Evolutionary conservation across 2,329 filamentous ascomycete species (phyloP), one percentile per base, ranked within the genome.

Genomic region (Pseudogymnoascus sp.): DNA sequence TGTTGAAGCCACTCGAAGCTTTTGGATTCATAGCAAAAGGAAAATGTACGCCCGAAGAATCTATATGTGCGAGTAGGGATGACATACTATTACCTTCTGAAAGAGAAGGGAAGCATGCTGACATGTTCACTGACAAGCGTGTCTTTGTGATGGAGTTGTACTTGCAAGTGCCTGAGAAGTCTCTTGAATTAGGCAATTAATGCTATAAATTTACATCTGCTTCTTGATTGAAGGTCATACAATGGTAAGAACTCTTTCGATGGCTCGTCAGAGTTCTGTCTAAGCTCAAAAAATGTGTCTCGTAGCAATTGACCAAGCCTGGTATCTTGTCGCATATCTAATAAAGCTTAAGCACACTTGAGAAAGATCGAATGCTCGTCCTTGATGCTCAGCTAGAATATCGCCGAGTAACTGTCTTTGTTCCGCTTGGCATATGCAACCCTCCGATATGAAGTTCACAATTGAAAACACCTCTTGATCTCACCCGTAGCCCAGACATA

Each of bases 21-120:
- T n/a, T 12, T 6, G 72, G 71, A 1, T 73, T 73, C 67, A 61
- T 48, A 2, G 66, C 69, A 21, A 63, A 66, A 8, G 72, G 71
- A 9, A 68, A 45, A 40, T 68, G 67, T 58, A 73, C 72, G 10
- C 67, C 72, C 18, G 67, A 63, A 13, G 72, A 73, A 59, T 71
- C 71, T 1, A 62, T 72, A 27, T 45, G 67, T 59, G 66, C 66
- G 21, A 73, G 72, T 68, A 70, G 70, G 0, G 71, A 73, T 64
- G 64, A 15, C 18, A 61, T 70, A 58, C 64, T 72, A 55, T 58
- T 73, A 12, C 70, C 72, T 12, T 60, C 65, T 7, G 67, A 71
- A 66, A 61, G 64, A 21, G 66, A 64, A 5, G 33, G 13, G 35
- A 67, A 58, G 48, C 61, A 67, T 40, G 64, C 63, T 8, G 65